Conservation (phyloP, 148 eudicot species). For the Vaccinium corymbosum region DNA sequence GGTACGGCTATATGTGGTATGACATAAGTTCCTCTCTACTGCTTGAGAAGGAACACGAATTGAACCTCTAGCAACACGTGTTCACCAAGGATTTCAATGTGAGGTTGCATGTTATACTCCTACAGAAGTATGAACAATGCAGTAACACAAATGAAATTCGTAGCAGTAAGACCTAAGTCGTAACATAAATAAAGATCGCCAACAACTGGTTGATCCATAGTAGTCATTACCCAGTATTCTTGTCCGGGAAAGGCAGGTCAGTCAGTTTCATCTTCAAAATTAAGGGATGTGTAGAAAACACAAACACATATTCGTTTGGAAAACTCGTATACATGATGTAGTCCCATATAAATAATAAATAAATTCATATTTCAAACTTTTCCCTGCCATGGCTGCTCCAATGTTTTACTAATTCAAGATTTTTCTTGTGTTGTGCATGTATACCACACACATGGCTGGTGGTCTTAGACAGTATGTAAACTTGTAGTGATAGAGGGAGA, state of each 20-base stretch:
- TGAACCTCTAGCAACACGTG: not conserved
- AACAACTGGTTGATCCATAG: not conserved
- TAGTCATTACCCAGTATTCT: not conserved
- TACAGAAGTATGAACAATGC: not conserved
- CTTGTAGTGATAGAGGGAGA: not conserved
- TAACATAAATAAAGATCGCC: not conserved
- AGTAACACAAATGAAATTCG: not conserved
- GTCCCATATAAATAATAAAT: not conserved
- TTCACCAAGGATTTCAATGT: not conserved
- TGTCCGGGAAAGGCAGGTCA: not conserved
- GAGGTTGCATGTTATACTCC: not conserved
- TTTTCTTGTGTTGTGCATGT: not conserved
- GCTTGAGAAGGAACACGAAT: conserved; percentile 5
- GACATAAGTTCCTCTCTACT: not conserved
- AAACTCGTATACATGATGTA: not conserved
- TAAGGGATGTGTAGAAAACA: not conserved
- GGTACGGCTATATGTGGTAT: not conserved
- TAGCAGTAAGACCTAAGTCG: not conserved
- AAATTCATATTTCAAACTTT: not conserved
- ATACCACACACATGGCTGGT: not conserved
- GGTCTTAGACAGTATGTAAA: not conserved
- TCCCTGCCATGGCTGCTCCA: not conserved
- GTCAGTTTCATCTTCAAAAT: not conserved
- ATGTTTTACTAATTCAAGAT: not conserved
- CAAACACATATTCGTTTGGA: not conserved